Percentiles rank a stretch among this genome's conserved stretches.
Conservation (phyloP, 2,329 filamentous ascomycete genomes). For the Xylariaceae sp. region DNA sequence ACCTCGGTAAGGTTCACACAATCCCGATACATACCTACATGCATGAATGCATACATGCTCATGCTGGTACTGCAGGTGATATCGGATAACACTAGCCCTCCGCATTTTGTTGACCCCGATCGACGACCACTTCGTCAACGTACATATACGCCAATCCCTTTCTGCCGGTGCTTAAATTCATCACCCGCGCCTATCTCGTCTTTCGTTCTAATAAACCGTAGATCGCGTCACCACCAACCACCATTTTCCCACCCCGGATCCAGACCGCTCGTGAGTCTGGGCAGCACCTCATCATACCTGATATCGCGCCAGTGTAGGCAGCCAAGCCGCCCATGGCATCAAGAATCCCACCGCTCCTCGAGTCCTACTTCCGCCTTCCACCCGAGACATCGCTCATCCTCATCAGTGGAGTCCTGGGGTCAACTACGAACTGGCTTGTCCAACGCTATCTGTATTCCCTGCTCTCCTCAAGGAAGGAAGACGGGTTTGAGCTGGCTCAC, state of each 20-base stretch:
- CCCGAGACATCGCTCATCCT: slow-evolving; percentile 63
- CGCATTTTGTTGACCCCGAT: background rate
- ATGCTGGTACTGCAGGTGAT: background rate
- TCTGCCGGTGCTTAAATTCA: background rate
- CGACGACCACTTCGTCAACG: background rate
- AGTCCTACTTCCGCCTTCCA: slow-evolving; percentile 64
- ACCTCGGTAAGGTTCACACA: too few species aligned
- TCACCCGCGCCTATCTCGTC: slow-evolving; percentile 13
- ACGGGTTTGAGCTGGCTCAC: slow-evolving; percentile 28
- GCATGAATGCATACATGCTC: slow-evolving; percentile 1
- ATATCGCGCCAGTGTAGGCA: slow-evolving; percentile 6
- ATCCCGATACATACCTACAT: too few species aligned
- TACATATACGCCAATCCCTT: background rate
- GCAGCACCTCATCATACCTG: background rate
- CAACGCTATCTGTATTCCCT: slow-evolving; percentile 58
- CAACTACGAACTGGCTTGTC: slow-evolving; percentile 67
- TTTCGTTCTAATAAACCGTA: background rate
- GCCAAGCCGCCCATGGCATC: slow-evolving; percentile 44
- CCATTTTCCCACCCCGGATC: background rate
- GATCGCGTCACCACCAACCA: background rate
- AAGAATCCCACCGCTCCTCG: slow-evolving; percentile 64
- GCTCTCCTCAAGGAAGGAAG: slow-evolving; percentile 35
- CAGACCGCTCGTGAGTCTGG: slow-evolving; percentile 6
- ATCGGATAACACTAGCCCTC: background rate
- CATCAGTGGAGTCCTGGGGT: slow-evolving; percentile 68